A percentile compares a stretch with the other conserved stretches of the same genome.
Evolutionary conservation across 2,329 filamentous ascomycete species (phyloP).

Genomic region (Aspergillus sp.): DNA sequence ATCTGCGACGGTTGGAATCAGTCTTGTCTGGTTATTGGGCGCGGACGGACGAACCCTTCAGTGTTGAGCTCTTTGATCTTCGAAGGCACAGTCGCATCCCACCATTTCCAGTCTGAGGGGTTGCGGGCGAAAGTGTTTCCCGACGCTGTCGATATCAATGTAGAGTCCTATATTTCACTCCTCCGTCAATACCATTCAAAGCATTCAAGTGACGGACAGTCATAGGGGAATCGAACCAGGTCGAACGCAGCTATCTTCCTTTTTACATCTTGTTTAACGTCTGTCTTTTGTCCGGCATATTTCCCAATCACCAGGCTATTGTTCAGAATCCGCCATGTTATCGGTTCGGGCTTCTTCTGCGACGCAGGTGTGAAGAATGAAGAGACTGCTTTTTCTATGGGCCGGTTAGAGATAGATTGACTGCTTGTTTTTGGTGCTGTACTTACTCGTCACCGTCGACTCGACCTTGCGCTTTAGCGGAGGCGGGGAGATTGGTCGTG

Average conservation of each 20-base stretch:
- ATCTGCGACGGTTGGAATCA: conserved; percentile 44
- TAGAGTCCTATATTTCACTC: conserved; percentile 63
- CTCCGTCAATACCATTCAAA: background rate
- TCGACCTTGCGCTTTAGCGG: conserved; percentile 52
- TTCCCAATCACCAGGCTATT: conserved; percentile 72
- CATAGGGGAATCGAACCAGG: conserved; percentile 23
- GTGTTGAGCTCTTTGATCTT: conserved; percentile 64
- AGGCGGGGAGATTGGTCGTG: conserved; percentile 52
- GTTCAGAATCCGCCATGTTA: conserved; percentile 64
- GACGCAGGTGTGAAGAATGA: conserved; percentile 86
- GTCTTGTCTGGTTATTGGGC: background rate
- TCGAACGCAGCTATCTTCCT: conserved; percentile 43
- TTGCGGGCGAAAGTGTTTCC: conserved; percentile 72
- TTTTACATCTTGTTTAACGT: conserved; percentile 6
- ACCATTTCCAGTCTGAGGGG: conserved; percentile 90
- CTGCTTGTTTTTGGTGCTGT: background rate
- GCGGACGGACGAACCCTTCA: conserved; percentile 53
- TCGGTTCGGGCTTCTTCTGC: conserved; percentile 73
- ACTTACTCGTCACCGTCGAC: conserved; percentile 50
- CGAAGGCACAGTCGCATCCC: conserved; percentile 66
- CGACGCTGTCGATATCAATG: conserved; percentile 73
- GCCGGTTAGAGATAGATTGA: background rate
- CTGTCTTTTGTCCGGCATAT: conserved; percentile 46
- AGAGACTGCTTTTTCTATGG: conserved; percentile 54
- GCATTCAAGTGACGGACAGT: too few relatives aligned